Evolutionary conservation across 306 rosid species (phyloP).

Genomic region (Alnus rubra): DNA sequence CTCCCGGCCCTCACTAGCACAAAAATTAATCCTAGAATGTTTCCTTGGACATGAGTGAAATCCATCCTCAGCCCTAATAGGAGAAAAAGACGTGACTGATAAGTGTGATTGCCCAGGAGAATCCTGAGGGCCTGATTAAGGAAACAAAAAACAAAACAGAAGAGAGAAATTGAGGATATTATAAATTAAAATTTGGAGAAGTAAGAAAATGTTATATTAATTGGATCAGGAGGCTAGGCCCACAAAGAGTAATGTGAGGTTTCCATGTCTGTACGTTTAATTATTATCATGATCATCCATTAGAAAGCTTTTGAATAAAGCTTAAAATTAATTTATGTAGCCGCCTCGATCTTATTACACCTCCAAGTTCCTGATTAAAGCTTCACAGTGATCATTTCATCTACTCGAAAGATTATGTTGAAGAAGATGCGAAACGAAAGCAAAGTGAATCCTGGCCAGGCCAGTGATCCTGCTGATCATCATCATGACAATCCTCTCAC

Average conservation of each 20-base stretch:
- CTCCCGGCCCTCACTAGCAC: no score
- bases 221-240: background rate
- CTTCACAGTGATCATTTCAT: constrained; percentile 57
- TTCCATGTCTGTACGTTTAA: background rate
- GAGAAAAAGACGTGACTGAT: background rate
- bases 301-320: constrained; percentile 1
- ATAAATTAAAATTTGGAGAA: background rate
- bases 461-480: constrained; percentile 12
- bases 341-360: constrained; percentile 44
- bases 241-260: background rate
- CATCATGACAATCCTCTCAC: background rate
- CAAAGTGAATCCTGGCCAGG: constrained; percentile 33
- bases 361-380: constrained; percentile 61
- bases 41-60: no score
- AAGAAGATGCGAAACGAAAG: constrained; percentile 43
- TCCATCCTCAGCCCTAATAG: no score
- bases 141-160: background rate
- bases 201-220: background rate
- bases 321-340: background rate
- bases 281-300: constrained; percentile 20
- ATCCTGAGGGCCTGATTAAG: background rate
- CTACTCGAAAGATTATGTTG: constrained; percentile 23
- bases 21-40: no score
- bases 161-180: background rate
- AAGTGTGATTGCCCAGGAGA: background rate